A percentile compares a stretch with the other conserved stretches of the same genome.
Evolutionary conservation across 345 rosid genomes (phyloP).

Genomic region (Tarenaya hassleriana): DNA sequence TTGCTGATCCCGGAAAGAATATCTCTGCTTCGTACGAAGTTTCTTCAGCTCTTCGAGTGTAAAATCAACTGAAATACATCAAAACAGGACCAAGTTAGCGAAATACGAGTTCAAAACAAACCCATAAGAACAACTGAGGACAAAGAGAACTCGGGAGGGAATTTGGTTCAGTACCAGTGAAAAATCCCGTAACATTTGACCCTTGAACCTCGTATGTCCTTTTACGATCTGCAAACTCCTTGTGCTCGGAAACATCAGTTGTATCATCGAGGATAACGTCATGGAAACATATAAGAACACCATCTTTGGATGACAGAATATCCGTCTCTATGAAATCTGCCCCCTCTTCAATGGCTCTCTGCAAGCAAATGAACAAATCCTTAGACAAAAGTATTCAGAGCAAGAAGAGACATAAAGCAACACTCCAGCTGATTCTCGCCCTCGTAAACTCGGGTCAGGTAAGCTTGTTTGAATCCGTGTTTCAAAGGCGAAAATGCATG

Average conservation of each 20-base stretch:
- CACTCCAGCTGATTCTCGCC: background rate
- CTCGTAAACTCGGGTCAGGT: too few species aligned
- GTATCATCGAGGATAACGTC: constrained; percentile 65
- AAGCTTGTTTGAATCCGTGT: too few species aligned
- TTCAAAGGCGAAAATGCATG: too few species aligned
- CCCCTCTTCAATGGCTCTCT: constrained; percentile 97
- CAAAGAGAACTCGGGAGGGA: background rate
- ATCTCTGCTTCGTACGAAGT: constrained; percentile 74
- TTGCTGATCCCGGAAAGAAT: constrained; percentile 65
- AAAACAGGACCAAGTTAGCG: constrained; percentile 2
- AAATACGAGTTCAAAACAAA: constrained; percentile 10
- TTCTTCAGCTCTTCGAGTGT: constrained; percentile 64
- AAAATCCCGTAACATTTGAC: constrained; percentile 61
- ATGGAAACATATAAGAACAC: constrained; percentile 73
- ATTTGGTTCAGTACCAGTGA: constrained; percentile 39
- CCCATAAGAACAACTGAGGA: background rate
- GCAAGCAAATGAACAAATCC: constrained; percentile 8
- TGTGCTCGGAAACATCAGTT: constrained; percentile 53
- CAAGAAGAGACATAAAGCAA: constrained; percentile 1
- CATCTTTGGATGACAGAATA: constrained; percentile 78
- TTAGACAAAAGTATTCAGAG: background rate
- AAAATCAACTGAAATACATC: constrained; percentile 71
- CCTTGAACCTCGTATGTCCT: constrained; percentile 83
- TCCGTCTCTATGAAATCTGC: constrained; percentile 93
- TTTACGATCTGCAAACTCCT: constrained; percentile 71